Percentiles rank a stretch among this genome's conserved stretches.
These are phyloP conservation scores for Jaltomata sinuosa DNA, from an alignment of 257 asterid genomes.

Conservation along the genomic window DNA sequence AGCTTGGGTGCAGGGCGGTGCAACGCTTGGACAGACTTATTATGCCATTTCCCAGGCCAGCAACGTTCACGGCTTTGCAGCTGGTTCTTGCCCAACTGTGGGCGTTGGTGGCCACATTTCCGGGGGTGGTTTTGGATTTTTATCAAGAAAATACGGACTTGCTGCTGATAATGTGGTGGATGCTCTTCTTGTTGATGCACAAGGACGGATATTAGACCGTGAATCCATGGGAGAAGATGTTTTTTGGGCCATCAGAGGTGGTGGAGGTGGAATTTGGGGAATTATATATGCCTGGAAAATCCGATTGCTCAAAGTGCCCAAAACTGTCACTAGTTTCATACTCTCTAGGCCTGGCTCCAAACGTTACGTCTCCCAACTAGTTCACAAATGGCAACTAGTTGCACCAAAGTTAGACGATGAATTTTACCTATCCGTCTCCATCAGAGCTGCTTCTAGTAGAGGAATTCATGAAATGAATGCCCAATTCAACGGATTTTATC, in stretches of 20 bases:
- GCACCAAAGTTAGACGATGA: conserved; percentile 38
- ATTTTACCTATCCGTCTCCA: conserved; percentile 39
- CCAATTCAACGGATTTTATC: conserved; percentile 53
- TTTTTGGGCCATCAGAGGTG: conserved; percentile 83
- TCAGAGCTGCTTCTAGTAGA: conserved; percentile 42
- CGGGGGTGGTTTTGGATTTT: conserved; percentile 66
- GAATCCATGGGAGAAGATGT: conserved; percentile 75
- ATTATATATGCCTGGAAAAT: conserved; percentile 64
- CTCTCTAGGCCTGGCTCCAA: conserved; percentile 35
- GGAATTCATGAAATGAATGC: conserved; percentile 28
- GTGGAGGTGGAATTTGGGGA: conserved; percentile 79
- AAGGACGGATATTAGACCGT: conserved; percentile 44
- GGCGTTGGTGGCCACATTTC: conserved; percentile 69
- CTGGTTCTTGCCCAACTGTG: conserved; percentile 78
- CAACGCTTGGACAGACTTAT: conserved; percentile 61
- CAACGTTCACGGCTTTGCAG: conserved; percentile 38
- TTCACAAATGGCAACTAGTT: conserved; percentile 51
- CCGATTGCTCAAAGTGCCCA: conserved; percentile 25
- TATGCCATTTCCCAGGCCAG: conserved; percentile 35
- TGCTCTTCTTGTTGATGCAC: conserved; percentile 47
- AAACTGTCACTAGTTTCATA: conserved; percentile 31
- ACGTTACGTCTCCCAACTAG: conserved; percentile 11
- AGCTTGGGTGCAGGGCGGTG: conserved; percentile 73
- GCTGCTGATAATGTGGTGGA: conserved; percentile 79
- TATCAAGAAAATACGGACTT: conserved; percentile 60